Evolutionary conservation across 371 early-diverging fungal genomes (phyloP).

Genomic region (Mucor racemosus): DNA sequence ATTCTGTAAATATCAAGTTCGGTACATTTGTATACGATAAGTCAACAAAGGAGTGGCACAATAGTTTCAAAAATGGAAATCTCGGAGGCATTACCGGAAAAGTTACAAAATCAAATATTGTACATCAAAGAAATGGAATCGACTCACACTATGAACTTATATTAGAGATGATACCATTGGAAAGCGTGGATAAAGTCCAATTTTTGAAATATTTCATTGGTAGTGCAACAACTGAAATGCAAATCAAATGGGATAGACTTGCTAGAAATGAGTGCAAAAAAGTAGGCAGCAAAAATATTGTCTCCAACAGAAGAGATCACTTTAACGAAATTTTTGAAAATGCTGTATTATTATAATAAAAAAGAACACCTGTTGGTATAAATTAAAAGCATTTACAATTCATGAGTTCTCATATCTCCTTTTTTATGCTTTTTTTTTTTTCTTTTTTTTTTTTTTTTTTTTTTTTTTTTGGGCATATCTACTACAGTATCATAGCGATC

Average conservation of each 20-base stretch:
- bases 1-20: not conserved
- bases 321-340: conserved; percentile 25
- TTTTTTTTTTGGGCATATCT: too few relatives aligned
- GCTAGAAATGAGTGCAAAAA: conserved; percentile 1
- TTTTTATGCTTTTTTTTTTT: too few relatives aligned
- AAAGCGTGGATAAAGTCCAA: not conserved
- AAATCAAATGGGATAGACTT: not conserved
- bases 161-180: conserved; percentile 7
- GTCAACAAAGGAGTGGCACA: not conserved
- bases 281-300: not conserved
- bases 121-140: not conserved
- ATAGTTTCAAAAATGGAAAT: not conserved
- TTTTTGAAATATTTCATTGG: not conserved
- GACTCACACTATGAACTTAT: not conserved
- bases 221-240: not conserved
- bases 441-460: too few relatives aligned
- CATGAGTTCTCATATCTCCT: not conserved
- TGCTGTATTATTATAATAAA: conserved; percentile 23
- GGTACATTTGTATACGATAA: conserved; percentile 1
- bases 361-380: not conserved
- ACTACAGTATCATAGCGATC: not conserved
- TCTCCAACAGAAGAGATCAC: not conserved
- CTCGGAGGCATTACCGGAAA: conserved; percentile 3
- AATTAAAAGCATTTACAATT: too few relatives aligned
- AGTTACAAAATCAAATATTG: not conserved